phyloP scores from a whole-genome alignment of 257 asterid genomes.

The Rubia yunnanensis region DNA sequence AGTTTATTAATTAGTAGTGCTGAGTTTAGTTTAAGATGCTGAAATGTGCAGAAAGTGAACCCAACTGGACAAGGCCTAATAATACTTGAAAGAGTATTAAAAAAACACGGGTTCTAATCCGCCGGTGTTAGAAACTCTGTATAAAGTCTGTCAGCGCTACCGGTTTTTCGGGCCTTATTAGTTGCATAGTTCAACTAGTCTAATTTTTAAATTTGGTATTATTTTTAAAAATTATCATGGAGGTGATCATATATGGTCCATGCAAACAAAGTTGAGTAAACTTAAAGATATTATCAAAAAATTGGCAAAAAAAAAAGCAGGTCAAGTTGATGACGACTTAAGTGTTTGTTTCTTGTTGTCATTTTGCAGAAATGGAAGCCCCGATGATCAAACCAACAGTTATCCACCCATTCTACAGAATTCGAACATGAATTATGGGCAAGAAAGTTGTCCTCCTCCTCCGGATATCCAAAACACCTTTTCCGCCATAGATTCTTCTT shows the following conservation, averaged over 20 bases:
- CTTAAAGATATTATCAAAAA: constrained; percentile 7
- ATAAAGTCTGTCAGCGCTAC: neutral
- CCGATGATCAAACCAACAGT: constrained; percentile 21
- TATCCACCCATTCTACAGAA: constrained; percentile 31
- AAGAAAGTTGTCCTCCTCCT: constrained; percentile 15
- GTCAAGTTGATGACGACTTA: constrained; percentile 27
- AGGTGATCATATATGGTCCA: constrained; percentile 11
- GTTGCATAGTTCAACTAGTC: too few species aligned
- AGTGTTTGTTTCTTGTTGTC: constrained; percentile 32
- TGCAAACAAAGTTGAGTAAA: constrained; percentile 10
- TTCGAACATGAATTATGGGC: constrained; percentile 42
- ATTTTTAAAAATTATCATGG: constrained; percentile 4
- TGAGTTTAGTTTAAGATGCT: too few species aligned
- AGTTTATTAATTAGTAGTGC: too few species aligned
- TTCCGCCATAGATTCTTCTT: neutral
- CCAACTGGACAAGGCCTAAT: too few species aligned
- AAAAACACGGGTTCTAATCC: neutral
- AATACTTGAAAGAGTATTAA: too few species aligned
- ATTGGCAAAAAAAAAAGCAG: constrained; percentile 20
- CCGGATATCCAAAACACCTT: constrained; percentile 17
- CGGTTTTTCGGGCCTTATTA: neutral
- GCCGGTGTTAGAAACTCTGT: neutral
- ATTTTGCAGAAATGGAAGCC: constrained; percentile 44
- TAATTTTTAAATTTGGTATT: neutral
- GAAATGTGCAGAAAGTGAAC: too few species aligned